phyloP scores from a whole-genome alignment of 139 green algal genomes.

The Monoraphidium neglectum region DNA sequence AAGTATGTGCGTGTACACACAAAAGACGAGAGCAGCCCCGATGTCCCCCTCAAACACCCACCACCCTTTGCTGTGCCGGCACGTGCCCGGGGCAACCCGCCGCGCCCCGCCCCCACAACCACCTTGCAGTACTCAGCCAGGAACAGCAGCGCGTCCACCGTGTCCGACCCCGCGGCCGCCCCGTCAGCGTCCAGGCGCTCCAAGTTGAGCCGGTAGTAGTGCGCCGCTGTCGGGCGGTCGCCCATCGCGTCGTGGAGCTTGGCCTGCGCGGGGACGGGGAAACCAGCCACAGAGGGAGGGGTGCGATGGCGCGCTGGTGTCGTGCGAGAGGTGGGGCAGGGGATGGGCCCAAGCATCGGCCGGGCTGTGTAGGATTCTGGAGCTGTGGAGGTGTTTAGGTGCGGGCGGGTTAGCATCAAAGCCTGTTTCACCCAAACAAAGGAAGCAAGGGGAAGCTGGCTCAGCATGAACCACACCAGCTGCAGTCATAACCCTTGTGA shows the following conservation, averaged over 20 bases:
- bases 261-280: no score
- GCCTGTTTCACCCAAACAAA: no score
- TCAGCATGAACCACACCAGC: no score
- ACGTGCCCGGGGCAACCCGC: neutral
- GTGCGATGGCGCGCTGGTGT: no score
- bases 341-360: no score
- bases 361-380: no score
- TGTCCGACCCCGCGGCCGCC: constrained; percentile 42
- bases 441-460: no score
- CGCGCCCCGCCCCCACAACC: neutral
- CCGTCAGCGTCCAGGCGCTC: constrained; percentile 67
- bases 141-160: constrained; percentile 87
- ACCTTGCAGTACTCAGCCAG: constrained; percentile 77
- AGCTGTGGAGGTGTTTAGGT: no score
- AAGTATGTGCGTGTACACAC: neutral
- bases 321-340: no score
- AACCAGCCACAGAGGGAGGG: no score
- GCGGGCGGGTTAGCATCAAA: no score
- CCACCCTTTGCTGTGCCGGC: neutral
- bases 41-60: neutral
- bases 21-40: neutral
- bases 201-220: constrained; percentile 81
- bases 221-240: constrained; percentile 64
- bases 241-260: constrained; percentile 69
- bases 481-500: no score